Evolutionary conservation across 352 stramenopile species (phyloP).

Genomic region (Phytophthora litchii): DNA sequence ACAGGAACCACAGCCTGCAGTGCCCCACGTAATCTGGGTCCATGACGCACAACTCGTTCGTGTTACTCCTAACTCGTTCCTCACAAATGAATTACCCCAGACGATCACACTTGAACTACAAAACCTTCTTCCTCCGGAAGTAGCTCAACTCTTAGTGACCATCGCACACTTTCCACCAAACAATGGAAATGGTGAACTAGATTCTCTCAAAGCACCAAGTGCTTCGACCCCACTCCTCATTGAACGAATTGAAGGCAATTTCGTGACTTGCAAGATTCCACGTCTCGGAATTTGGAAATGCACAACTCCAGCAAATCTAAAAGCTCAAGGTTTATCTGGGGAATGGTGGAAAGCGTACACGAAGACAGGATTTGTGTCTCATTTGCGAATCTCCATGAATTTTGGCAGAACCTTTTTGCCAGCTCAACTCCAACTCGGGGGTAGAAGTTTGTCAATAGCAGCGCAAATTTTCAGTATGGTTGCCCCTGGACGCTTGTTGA

Average conservation of each 20-base stretch:
- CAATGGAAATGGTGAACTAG: constrained; percentile 1
- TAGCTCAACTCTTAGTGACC: constrained; percentile 22
- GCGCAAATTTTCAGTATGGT: constrained; percentile 36
- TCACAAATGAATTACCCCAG: constrained; percentile 40
- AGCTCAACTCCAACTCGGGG: constrained; percentile 11
- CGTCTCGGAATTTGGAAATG: constrained; percentile 47
- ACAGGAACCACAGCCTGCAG: not conserved
- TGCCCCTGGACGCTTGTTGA: constrained; percentile 37
- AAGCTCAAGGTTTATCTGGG: constrained; percentile 8
- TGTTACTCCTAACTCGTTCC: constrained; percentile 61
- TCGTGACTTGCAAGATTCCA: constrained; percentile 48
- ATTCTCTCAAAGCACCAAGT: constrained; percentile 12
- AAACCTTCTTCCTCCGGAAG: constrained; percentile 31
- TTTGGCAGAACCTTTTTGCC: constrained; percentile 40
- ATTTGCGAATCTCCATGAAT: constrained; percentile 62
- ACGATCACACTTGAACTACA: constrained; percentile 46
- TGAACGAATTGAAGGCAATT: constrained; percentile 22
- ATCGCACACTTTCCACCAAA: constrained; percentile 11
- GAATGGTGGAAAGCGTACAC: constrained; percentile 47
- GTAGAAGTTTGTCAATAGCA: constrained; percentile 10
- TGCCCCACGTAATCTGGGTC: constrained; percentile 44
- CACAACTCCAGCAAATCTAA: constrained; percentile 2
- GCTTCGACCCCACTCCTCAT: constrained; percentile 33
- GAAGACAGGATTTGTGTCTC: constrained; percentile 37
- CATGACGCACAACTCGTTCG: constrained; percentile 50